Conservation (phyloP, 306 rosid species). For the Bauhinia variegata region DNA sequence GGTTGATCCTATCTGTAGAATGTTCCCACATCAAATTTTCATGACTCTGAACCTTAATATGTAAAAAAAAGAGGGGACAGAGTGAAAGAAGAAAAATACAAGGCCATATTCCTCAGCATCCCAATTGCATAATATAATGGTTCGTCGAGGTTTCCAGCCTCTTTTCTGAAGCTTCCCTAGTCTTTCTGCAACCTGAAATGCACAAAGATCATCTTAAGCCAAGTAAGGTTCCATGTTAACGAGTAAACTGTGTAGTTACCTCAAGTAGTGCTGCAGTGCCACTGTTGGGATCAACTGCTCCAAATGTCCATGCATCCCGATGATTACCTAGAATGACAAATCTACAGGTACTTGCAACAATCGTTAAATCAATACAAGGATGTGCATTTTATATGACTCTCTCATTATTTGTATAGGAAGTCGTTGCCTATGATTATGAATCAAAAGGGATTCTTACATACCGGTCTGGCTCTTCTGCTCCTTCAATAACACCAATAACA, state of each 20-base stretch:
- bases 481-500: constrained; percentile 71
- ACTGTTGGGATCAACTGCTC: constrained; percentile 86
- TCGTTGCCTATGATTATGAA: background rate
- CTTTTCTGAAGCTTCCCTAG: constrained; percentile 59
- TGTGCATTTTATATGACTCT: background rate
- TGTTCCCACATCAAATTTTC: constrained; percentile 16
- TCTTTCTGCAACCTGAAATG: constrained; percentile 61
- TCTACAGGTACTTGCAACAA: constrained; percentile 47
- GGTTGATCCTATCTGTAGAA: constrained; percentile 68
- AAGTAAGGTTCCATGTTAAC: constrained; percentile 6
- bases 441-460: constrained; percentile 25
- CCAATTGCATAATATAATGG: constrained; percentile 76
- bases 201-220: constrained; percentile 17
- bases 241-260: constrained; percentile 40
- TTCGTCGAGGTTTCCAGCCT: constrained; percentile 81
- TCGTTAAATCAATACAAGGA: constrained; percentile 21
- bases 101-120: constrained; percentile 85
- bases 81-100: constrained; percentile 46
- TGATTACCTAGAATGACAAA: constrained; percentile 77
- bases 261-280: constrained; percentile 77
- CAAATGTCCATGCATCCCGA: constrained; percentile 86
- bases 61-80: constrained; percentile 5
- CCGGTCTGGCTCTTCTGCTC: constrained; percentile 84
- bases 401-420: background rate
- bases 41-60: background rate